Base-by-base conservation (phyloP, 352 stramenopile species). In the Plasmopara viticola region DNA sequence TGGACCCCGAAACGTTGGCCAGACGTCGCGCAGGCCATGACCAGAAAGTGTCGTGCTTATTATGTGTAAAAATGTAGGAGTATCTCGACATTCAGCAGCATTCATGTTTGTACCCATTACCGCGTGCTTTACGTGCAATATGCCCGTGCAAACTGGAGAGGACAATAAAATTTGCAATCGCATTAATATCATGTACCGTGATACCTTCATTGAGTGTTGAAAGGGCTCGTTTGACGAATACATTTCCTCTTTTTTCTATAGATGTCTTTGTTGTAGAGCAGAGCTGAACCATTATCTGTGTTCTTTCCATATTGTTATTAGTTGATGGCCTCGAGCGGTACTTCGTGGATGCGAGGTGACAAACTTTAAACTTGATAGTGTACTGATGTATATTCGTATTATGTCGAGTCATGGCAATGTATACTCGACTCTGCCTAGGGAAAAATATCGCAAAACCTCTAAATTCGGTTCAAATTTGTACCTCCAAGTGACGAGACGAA, bases 281-380 rank as follows among this genome's bases (percentile, higher is more conserved):
- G 71, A 84, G 67, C 51, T 88, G 31, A 74, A 88, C 52, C 64
- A 76, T 34, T 86, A 84, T 48, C 14, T 80, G 15, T 86, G 71
- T 38, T 85, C 74, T 13, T 47, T 86, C 44, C 75, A 85, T 25
- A 51, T 86, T 34, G 56, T 53, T 88, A 51, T 49, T 88, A 18
- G 51, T 88, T 33, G 69, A 81, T 44, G 60, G 65, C 31, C 79
- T 88, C 5, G 78, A 88, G 31, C 58, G 46, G 12, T 83, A 84
- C 50, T 88, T 86, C n/a, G 17, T 48, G 1, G 47, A 64, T 18
- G 41, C 72, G 3, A 74, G 55, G 71, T 78, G 34, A 46, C 41
- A 41, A 1, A 17, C 20, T 14, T 18, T 34, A 9, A 6, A 44
- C 2, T 14, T 35, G 5, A n/a, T 35, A 17, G 9, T 17, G 37